Base-by-base conservation (phyloP, 441 rosid genomes). In the Corymbia calophylla region DNA sequence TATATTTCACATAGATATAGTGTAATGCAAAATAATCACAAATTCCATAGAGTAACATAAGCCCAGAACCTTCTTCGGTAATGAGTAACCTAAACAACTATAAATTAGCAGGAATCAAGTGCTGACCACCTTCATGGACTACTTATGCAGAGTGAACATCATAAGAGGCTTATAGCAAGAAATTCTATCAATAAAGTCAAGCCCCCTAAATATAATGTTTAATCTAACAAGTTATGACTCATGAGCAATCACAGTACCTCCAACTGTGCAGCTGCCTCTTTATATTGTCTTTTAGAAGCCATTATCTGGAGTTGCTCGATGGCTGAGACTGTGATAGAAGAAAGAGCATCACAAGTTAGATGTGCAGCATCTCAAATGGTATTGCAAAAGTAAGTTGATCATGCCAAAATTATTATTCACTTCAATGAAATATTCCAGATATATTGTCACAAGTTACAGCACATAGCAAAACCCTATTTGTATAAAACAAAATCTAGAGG, bases 301-400 rank as follows among this genome's bases (percentile, higher is more conserved):
- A 98, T 97, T 90, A 96, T 95, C 93, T 98, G 99, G 92, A 98
- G 99, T 91, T 98, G 99, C 93, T 98, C 99, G 88, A 98, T 97
- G 91, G 99, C 99, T 92, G 99, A 98, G 86, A 98, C 99, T 98
- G 96, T 90, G 90, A 93, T 87, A 88, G 44, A 21, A 77, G 7
- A 31, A 90, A 53, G 29, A 53, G 77, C 18, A 23, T 25, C 81
- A 47, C n/a, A 25, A 27, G 49, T 35, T 82, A 86, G 19, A 80
- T n/a, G 9, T 39, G 27, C 2, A 25, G 84, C 48, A 73, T 39
- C 51, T 73, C 84, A 73, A 25, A 39, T 39, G 29, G 17, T 39
- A 73, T 39, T 39, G 15, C 25, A 14, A 14, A 73, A 73, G 51
- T 39, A 73, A 73, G n/a, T 39, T 73, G 49, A 39, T 73, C 84